Evolutionary conservation across 495 filamentous ascomycete genomes (phyloP), one percentile per base, ranked within the genome.

Genomic region (Terfezia claveryi): DNA sequence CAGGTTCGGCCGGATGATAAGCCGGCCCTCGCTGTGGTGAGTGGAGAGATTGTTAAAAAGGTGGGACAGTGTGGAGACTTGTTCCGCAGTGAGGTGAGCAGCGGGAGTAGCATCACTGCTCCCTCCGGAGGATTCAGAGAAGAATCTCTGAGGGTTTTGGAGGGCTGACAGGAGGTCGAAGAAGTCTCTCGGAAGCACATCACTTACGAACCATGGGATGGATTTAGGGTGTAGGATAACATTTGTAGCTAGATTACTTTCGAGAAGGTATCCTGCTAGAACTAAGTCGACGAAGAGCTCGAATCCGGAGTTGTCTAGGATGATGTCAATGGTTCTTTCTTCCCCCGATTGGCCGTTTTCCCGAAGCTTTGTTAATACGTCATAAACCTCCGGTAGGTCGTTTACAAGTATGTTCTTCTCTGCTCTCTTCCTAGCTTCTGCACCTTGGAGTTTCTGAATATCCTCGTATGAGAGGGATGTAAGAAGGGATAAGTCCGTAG

Each of bases 191-290:
- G 87, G 85, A 10, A 93, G 67, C 11, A 96, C 91, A 61, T 98
- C 91, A 0, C 86, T 94, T 50, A 98, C 91, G 60, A 96, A 98
- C 91, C 91, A 98, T 0, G 91, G 91, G 53, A 96, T 83, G 37
- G 77, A 77, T 68, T 98, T 98, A 6, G 91, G 85, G 64, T 94
- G 87, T 8, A 98, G 76, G n/a, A 94, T 79, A 12, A 96, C 73
- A 7, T 75, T 78, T 0, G 88, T 94, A 1, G 89, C 91, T 16
- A 98, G 73, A 0, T 81, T 83, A 4, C 84, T 69, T 0, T 81
- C 78, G 8, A 98, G 72, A 4, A 98, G 73, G 63, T 91, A 98
- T 3, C 87, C 91, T 6, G 83, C 87, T 2, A 98, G 73, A 49
- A 95, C 80, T 10, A 96, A 72, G 62, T 98, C 91, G 56, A 94